Conservation (phyloP, 2,329 filamentous ascomycete genomes). For the Thelonectria blattea region DNA sequence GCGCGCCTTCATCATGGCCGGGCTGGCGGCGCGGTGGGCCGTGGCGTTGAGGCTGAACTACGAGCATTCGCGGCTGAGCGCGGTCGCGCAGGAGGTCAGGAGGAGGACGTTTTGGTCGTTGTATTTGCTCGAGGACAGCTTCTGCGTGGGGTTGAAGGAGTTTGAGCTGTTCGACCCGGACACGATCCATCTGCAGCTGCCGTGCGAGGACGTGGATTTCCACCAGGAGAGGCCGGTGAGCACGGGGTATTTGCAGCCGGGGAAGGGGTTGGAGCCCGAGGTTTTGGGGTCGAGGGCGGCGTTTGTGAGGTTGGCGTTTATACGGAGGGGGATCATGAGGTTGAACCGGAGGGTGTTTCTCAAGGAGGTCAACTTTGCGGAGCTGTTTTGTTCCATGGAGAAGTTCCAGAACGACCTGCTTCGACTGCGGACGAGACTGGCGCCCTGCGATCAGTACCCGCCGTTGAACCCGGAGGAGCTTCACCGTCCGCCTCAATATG, state of each 20-base stretch:
- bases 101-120: slow-evolving; percentile 37
- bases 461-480: slow-evolving; percentile 24
- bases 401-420: slow-evolving; percentile 37
- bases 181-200: slow-evolving; percentile 34
- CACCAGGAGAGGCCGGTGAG: slow-evolving; percentile 27
- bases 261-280: slow-evolving; percentile 36
- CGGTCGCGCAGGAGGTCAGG: slow-evolving; percentile 35
- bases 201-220: slow-evolving; percentile 36
- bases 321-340: slow-evolving; percentile 33
- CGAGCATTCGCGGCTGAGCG: slow-evolving; percentile 33
- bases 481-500: slow-evolving; percentile 30
- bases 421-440: slow-evolving; percentile 29
- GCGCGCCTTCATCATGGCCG: slow-evolving; percentile 38
- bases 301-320: slow-evolving; percentile 33
- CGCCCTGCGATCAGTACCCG: slow-evolving; percentile 32
- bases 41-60: slow-evolving; percentile 39
- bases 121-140: slow-evolving; percentile 37
- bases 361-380: slow-evolving; percentile 34
- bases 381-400: slow-evolving; percentile 35
- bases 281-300: slow-evolving; percentile 31
- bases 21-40: slow-evolving; percentile 35
- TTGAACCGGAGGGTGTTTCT: slow-evolving; percentile 35
- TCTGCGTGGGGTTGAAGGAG: slow-evolving; percentile 36
- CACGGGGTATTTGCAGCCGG: slow-evolving; percentile 36
- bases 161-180: slow-evolving; percentile 38